Percentiles rank a stretch among this genome's conserved stretches.
Conservation (phyloP, 345 rosid genomes). For the Lumnitzera littorea region DNA sequence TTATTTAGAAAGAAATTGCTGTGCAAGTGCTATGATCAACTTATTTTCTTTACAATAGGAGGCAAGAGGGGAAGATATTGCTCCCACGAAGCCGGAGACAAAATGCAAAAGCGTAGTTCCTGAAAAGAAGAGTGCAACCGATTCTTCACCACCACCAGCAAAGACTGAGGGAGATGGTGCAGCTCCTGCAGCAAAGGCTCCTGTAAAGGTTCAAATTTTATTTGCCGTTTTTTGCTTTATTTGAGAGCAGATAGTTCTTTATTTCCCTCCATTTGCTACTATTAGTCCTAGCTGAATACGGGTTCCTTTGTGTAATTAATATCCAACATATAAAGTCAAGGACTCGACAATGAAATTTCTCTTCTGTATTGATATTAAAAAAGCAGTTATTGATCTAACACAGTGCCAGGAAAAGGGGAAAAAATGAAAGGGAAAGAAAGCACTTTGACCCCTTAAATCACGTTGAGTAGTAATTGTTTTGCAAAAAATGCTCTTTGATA, state of each 20-base stretch:
- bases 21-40: background rate
- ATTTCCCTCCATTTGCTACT: background rate
- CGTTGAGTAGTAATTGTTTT: no score
- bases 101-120: conserved; percentile 27
- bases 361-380: background rate
- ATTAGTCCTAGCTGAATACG: no score
- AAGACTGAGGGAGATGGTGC: conserved; percentile 12
- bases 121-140: conserved; percentile 38
- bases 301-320: no score
- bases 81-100: conserved; percentile 25
- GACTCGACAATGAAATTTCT: background rate
- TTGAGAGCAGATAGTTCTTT: background rate
- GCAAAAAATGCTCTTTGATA: no score
- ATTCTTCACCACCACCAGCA: conserved; percentile 8
- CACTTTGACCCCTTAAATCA: no score
- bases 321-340: no score
- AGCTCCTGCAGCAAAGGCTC: conserved; percentile 28
- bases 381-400: no score
- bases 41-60: conserved; percentile 25
- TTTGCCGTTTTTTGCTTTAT: background rate
- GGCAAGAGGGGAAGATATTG: conserved; percentile 15
- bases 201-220: conserved; percentile 21
- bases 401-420: no score
- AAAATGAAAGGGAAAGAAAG: no score
- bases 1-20: background rate